Evolutionary conservation across 352 stramenopile genomes (phyloP), one percentile per base, ranked within the genome.

Genomic region (Globisporangium cederbergense): DNA sequence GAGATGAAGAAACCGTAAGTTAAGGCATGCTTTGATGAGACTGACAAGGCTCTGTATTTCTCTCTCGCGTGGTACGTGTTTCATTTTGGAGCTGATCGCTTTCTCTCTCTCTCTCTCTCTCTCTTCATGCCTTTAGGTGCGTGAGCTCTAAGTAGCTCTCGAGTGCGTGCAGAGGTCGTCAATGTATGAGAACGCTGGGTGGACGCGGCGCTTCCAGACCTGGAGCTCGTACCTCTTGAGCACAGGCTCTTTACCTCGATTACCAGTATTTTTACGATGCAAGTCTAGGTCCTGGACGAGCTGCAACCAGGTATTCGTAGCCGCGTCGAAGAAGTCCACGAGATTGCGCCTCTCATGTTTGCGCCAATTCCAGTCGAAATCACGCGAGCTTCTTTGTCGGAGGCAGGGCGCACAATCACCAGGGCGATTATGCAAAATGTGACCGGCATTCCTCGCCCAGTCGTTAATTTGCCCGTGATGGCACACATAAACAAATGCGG

Each of bases 141-240:
- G 66, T 43, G 36, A 90, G 69, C n/a, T 77, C 75, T 13, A 87
- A 60, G 45, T 78, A 86, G 5, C 57, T 64, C 68, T 91, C 76
- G 3, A 94, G 71, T 91, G 81, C 18, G 76, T 73, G 46, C 81
- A 90, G 8, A 94, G 64, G n/a, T 92, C 78, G 20, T 89, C 81
- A 2, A 89, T 64, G 14, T 78, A 68, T 25, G 73, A 58, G 11
- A 76, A 58, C 10, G 78, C 70, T 9, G 84, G 84, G 8, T 72
- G 71, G 34, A 91, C 62, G 0, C 84, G 77, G 9, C 73, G 71
- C 58, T 87, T 81, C 84, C 84, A 93, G n/a, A 91, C 68, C 60
- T 88, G 82, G 1, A 75, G 65, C 22, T 90, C 79, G 61, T 83
- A 88, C 1, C 80, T 74, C 28, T 85, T 82, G 32, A 91, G 62